These are phyloP conservation scores for Aureobasidium sp. DNA, from an alignment of 2,329 filamentous ascomycete genomes.

Conservation along the genomic window DNA sequence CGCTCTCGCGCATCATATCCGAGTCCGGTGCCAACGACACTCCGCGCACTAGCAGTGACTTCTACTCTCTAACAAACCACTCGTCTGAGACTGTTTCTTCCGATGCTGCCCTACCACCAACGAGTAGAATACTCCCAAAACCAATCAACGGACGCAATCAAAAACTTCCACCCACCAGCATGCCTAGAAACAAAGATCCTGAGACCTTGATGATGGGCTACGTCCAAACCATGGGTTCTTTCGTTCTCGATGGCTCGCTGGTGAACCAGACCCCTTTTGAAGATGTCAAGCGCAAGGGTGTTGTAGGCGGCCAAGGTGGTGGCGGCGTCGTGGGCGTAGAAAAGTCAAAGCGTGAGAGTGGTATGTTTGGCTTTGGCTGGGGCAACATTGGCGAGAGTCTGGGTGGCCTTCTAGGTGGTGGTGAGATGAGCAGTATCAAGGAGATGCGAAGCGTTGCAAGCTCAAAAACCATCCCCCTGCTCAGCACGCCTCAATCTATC, in stretches of 20 bases:
- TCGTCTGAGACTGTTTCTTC: slow-evolving; percentile 90
- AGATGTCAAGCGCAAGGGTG: slow-evolving; percentile 89
- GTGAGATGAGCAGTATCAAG: slow-evolving; percentile 85
- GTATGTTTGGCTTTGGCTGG: slow-evolving; percentile 83
- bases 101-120: slow-evolving; percentile 48
- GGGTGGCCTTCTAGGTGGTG: slow-evolving; percentile 76
- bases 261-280: slow-evolving; percentile 88
- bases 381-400: slow-evolving; percentile 80
- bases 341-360: slow-evolving; percentile 64
- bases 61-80: slow-evolving; percentile 91
- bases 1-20: slow-evolving; percentile 64
- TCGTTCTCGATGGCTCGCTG: slow-evolving; percentile 83
- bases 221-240: slow-evolving; percentile 86
- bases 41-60: slow-evolving; percentile 85
- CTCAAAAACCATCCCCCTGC: slow-evolving; percentile 77
- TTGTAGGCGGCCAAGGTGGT: slow-evolving; percentile 73
- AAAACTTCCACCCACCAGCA: slow-evolving; percentile 32
- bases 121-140: slow-evolving; percentile 47
- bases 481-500: slow-evolving; percentile 94
- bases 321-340: slow-evolving; percentile 81
- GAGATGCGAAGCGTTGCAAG: slow-evolving; percentile 88
- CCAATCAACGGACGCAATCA: slow-evolving; percentile 29
- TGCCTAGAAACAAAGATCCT: slow-evolving; percentile 48
- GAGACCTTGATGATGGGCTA: slow-evolving; percentile 97
- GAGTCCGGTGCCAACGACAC: slow-evolving; percentile 71